phyloP scores from a whole-genome alignment of 257 asterid genomes.

The Solanum rostratum region DNA sequence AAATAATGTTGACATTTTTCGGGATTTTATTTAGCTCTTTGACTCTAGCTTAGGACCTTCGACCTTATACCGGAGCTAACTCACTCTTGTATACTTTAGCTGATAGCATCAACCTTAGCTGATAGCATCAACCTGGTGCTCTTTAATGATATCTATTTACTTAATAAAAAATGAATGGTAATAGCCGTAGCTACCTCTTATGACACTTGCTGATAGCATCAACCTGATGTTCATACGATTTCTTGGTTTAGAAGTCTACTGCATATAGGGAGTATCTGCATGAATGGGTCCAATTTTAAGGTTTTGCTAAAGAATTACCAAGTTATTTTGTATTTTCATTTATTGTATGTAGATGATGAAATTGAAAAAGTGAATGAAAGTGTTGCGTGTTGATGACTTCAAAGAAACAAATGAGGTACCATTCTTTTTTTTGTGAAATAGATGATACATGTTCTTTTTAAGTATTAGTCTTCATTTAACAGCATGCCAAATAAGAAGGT shows the following conservation, averaged over 20 bases:
- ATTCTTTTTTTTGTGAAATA: too few species aligned
- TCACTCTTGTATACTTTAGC: background rate
- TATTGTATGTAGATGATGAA: too few species aligned
- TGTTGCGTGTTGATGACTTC: too few species aligned
- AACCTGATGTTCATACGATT: too few species aligned
- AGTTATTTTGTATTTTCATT: too few species aligned
- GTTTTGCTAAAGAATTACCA: too few species aligned
- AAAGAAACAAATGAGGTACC: too few species aligned
- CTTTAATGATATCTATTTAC: background rate
- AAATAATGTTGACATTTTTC: background rate
- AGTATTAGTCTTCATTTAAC: too few species aligned
- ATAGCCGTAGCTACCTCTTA: background rate
- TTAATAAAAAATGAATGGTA: background rate
- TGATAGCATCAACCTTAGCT: too few species aligned
- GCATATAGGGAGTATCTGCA: constrained; percentile 50
- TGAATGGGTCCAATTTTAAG: constrained; percentile 51
- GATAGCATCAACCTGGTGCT: background rate
- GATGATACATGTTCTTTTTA: too few species aligned
- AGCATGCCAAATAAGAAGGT: too few species aligned
- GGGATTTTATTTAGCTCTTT: background rate
- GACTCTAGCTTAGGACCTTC: background rate
- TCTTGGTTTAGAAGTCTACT: constrained; percentile 65
- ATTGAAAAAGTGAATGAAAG: too few species aligned
- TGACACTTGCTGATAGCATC: background rate
- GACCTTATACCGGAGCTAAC: background rate